phyloP scores from a whole-genome alignment of 2,329 filamentous ascomycete species.

The Paecilomyces dactylethromorphus region DNA sequence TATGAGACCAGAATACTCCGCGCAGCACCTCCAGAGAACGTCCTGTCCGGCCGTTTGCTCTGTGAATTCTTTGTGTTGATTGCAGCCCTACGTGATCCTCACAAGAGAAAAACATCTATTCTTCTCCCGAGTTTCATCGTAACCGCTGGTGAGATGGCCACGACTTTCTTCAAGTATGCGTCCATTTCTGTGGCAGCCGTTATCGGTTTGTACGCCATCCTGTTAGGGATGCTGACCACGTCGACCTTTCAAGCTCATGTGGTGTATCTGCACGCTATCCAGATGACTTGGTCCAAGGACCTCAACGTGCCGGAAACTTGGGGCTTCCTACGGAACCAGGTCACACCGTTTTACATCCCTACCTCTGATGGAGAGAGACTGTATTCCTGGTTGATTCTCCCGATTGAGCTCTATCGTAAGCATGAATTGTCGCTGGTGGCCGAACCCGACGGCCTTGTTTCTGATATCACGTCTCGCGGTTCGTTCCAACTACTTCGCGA shows the following conservation, averaged over 20 bases:
- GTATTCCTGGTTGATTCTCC: constrained; percentile 47
- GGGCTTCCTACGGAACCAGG: constrained; percentile 45
- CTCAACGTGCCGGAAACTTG: constrained; percentile 43
- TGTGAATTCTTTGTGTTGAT: background rate
- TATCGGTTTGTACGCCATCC: constrained; percentile 34
- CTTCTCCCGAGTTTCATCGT: background rate
- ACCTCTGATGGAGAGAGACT: constrained; percentile 36
- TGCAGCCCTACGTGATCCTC: background rate
- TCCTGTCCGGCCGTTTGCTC: background rate
- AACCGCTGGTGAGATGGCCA: background rate
- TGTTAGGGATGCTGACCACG: constrained; percentile 41
- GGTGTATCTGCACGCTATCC: constrained; percentile 50
- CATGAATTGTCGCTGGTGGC: constrained; percentile 34
- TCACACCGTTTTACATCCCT: constrained; percentile 42
- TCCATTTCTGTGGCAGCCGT: constrained; percentile 16
- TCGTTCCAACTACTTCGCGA: constrained; percentile 41
- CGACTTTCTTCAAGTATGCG: constrained; percentile 10
- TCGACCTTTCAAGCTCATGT: constrained; percentile 48
- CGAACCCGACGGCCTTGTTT: constrained; percentile 30
- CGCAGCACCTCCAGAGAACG: background rate
- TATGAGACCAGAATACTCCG: background rate
- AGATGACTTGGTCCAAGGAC: constrained; percentile 50
- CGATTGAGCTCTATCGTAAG: constrained; percentile 39
- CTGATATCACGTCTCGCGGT: constrained; percentile 28
- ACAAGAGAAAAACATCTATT: background rate